Percentiles rank a stretch among this genome's conserved stretches.
These are phyloP conservation scores for Physcomitrium patens DNA, from an alignment of 225 moss, liverwort and hornwort genomes.

Conservation along the genomic window DNA sequence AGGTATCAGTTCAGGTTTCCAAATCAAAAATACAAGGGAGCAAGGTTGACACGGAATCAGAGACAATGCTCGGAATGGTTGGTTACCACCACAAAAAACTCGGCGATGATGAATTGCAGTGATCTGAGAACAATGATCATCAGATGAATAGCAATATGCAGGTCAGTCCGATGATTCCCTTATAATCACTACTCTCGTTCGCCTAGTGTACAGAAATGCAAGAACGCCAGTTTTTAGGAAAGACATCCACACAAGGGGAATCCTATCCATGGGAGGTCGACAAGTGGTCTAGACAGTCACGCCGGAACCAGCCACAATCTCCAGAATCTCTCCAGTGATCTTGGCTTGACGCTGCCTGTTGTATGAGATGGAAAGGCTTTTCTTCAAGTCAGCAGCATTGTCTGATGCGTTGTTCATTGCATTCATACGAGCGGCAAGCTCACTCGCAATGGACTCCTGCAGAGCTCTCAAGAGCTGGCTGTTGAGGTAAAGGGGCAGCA, in stretches of 20 bases:
- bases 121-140: not conserved
- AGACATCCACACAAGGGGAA: not conserved
- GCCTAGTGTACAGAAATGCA: conserved; percentile 29
- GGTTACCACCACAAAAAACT: not conserved
- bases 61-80: not conserved
- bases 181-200: conserved; percentile 5
- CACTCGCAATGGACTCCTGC: conserved; percentile 33
- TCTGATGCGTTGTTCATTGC: conserved; percentile 23
- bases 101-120: too few species aligned
- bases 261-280: conserved; percentile 32
- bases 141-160: not conserved
- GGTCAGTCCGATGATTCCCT: not conserved
- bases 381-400: conserved; percentile 51
- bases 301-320: conserved; percentile 51
- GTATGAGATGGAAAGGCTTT: conserved; percentile 18
- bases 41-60: not conserved
- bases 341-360: conserved; percentile 29
- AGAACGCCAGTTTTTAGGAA: not conserved
- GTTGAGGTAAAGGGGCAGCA: conserved; percentile 57
- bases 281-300: conserved; percentile 53
- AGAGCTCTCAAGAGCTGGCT: conserved; percentile 59
- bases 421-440: too few species aligned
- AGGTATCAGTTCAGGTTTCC: not conserved
- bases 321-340: too few species aligned
- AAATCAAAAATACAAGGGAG: not conserved